Conservation (phyloP, 257 asterid species). For the Scutellaria baicalensis region DNA sequence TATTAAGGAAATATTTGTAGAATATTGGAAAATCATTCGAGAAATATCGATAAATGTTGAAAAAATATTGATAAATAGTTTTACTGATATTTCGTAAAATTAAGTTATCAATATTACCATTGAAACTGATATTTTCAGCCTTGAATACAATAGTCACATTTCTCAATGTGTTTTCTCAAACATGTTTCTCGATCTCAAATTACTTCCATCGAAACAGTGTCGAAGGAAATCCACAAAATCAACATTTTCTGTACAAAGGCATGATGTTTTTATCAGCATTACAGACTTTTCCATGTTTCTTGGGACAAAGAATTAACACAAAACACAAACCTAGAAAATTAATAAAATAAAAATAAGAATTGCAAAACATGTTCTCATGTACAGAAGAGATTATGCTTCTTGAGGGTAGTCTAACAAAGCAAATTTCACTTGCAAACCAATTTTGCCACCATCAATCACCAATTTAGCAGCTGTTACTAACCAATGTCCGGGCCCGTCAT, state of each 20-base stretch:
- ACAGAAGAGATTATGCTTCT: slow-evolving; percentile 33
- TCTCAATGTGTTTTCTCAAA: too few relatives aligned
- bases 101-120: too few relatives aligned
- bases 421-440: slow-evolving; percentile 90
- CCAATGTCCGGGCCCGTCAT: slow-evolving; percentile 95
- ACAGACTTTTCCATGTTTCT: background rate
- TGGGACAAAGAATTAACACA: slow-evolving; percentile 8
- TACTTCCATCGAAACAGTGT: background rate
- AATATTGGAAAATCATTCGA: too few relatives aligned
- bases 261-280: background rate
- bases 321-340: background rate
- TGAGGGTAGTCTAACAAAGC: slow-evolving; percentile 71
- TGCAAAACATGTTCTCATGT: slow-evolving; percentile 1
- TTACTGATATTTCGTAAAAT: too few relatives aligned
- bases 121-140: too few relatives aligned
- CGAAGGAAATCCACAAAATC: background rate
- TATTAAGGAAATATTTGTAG: too few relatives aligned
- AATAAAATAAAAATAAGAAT: background rate
- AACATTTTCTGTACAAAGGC: slow-evolving; percentile 9
- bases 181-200: too few relatives aligned
- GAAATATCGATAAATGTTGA: too few relatives aligned
- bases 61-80: too few relatives aligned
- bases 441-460: slow-evolving; percentile 73
- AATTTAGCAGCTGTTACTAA: slow-evolving; percentile 89
- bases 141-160: too few relatives aligned